Evolutionary conservation across 1,284 basidiomycete genomes (phyloP).

Genomic region (Fistulinella cinereoalba): DNA sequence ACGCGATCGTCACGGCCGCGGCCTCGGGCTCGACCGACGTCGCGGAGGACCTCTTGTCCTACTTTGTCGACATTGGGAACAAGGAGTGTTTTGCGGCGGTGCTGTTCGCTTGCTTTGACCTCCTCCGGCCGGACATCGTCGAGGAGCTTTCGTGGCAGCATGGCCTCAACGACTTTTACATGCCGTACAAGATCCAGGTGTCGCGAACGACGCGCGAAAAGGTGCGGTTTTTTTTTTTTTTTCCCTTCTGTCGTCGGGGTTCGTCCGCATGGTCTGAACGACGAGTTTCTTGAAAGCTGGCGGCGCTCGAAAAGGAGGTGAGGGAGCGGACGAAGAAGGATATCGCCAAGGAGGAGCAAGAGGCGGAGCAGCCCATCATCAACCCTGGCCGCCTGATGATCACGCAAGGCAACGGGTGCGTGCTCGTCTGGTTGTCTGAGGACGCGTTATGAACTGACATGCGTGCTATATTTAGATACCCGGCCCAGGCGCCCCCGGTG

Average conservation of each 20-base stretch:
- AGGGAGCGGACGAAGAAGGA: conserved; percentile 79
- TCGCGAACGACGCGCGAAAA: conserved; percentile 73
- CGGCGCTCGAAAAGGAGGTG: conserved; percentile 78
- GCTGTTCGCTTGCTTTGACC: conserved; percentile 90
- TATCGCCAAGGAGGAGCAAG: conserved; percentile 82
- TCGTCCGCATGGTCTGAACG: no score
- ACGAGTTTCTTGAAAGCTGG: no score
- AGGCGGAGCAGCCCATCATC: conserved; percentile 79
- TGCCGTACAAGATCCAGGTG: conserved; percentile 91
- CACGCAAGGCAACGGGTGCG: conserved; percentile 66
- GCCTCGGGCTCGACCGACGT: conserved; percentile 79
- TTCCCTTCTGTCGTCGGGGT: no score
- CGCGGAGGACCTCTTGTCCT: conserved; percentile 90
- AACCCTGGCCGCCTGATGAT: conserved; percentile 70
- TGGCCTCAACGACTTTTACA: conserved; percentile 92
- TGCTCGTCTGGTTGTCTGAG: not conserved
- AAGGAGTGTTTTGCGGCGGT: conserved; percentile 96
- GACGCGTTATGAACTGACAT: conserved; percentile 1
- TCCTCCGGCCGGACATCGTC: conserved; percentile 87
- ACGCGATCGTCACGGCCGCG: conserved; percentile 92
- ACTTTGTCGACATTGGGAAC: conserved; percentile 97
- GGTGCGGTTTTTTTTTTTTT: conserved; percentile 36
- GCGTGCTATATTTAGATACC: conserved; percentile 32
- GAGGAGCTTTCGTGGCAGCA: conserved; percentile 96
- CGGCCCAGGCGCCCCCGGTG: conserved; percentile 44